Base-by-base conservation (phyloP, 164 flowering plant species). In the Nymphaea colorata region DNA sequence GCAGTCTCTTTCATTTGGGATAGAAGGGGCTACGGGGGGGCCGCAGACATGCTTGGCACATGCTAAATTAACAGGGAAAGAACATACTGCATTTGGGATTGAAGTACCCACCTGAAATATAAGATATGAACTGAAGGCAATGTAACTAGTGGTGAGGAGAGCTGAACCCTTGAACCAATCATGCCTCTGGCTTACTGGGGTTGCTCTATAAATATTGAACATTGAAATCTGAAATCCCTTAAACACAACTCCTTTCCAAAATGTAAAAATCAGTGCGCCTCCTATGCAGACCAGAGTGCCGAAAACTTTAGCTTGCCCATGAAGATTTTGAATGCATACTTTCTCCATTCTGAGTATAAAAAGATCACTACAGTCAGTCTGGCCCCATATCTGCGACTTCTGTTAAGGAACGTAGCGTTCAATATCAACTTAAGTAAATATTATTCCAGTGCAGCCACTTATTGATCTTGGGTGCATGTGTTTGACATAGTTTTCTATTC, bases 131-230 rank as follows among this genome's bases (percentile, higher is more conserved):
- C 80, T 71, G 76, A 75, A 78, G 18, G 73, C 77, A 45, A 75
- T 41, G 53, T 73, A n/a, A 60, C 80, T 73, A 5, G 51, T 44
- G 25, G 75, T 62, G 64, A 82, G 76, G 11, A 79, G 75, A 45
- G 66, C 73, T 36, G 82, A 72, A n/a, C 82, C 85, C 73, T 74
- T 74, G 70, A 82, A 62, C 85, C 85, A 82, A 66, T 75, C 68
- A 43, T 68, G 62, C 16, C 36, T 61, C 62, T 69, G 84, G 16
- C 63, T 65, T 51, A 44, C 14, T 8, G 57, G 57, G 42, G 41
- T 61, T 25, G 42, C 64, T 42, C 53, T 5, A 18, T 68, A 36
- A 36, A 76, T 62, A 61, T 71, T 45, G n/a, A 78, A 71, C 42
- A 76, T 66, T 7, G 82, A 79, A 3, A 42, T 76, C 55, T 47